Conservation (phyloP, 257 asterid species). For the Nicotiana undulata region DNA sequence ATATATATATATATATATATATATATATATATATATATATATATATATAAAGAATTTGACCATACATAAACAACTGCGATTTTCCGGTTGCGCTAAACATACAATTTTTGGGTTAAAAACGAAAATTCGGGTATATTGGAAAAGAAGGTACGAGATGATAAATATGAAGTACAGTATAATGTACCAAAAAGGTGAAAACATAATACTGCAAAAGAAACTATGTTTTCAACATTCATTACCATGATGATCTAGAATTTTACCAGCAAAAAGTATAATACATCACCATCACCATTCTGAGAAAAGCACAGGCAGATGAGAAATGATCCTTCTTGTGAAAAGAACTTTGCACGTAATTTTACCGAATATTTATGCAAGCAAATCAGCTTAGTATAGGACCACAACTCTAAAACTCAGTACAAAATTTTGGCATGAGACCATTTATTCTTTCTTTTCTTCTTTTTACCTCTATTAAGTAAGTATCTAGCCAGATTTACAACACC, state of each 20-base stretch:
- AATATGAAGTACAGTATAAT: background rate
- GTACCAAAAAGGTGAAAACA: background rate
- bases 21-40: too few species aligned
- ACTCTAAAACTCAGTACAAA: background rate
- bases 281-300: background rate
- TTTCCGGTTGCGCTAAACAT: too few species aligned
- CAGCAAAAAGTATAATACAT: background rate
- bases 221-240: background rate
- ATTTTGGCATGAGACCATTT: background rate
- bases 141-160: too few species aligned
- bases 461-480: background rate
- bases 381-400: background rate
- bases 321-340: background rate
- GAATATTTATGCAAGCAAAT: background rate
- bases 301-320: background rate
- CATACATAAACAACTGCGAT: too few species aligned
- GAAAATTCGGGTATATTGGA: background rate
- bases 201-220: background rate
- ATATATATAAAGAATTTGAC: too few species aligned
- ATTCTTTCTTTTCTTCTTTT: background rate
- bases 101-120: background rate
- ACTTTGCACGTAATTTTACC: background rate
- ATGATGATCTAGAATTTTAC: background rate
- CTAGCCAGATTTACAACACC: background rate
- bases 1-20: too few species aligned